These are phyloP conservation scores for Grigorovia jiainica DNA, from an alignment of 805 yeast genomes.

Conservation along the genomic window DNA sequence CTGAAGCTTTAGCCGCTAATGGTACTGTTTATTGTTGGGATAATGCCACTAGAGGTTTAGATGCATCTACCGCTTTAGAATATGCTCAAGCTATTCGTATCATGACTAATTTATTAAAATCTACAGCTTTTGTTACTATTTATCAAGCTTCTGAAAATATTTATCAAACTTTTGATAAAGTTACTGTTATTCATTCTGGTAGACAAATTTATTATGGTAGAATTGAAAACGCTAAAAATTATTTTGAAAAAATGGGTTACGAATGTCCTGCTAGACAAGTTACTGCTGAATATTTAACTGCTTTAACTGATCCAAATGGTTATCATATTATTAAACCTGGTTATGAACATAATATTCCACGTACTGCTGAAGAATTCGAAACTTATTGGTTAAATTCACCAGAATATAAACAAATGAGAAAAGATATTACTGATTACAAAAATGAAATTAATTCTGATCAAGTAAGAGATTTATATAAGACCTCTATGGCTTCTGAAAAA, in stretches of 20 bases:
- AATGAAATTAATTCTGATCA: conserved; percentile 22
- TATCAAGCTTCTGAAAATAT: conserved; percentile 51
- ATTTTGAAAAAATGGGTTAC: conserved; percentile 50
- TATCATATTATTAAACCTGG: conserved; percentile 32
- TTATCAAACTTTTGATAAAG: conserved; percentile 46
- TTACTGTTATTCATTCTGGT: conserved; percentile 42
- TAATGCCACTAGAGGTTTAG: conserved; percentile 59
- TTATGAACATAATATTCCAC: conserved; percentile 41
- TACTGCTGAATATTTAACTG: conserved; percentile 53
- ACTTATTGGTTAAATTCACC: conserved; percentile 35
- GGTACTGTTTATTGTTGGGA: conserved; percentile 50
- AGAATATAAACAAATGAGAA: conserved; percentile 29
- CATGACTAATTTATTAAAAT: conserved; percentile 39
- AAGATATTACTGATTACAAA: conserved; percentile 35
- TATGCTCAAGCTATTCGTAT: conserved; percentile 51
- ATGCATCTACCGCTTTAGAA: conserved; percentile 59
- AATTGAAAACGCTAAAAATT: conserved; percentile 36
- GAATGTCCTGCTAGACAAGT: conserved; percentile 48
- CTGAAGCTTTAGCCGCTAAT: conserved; percentile 47
- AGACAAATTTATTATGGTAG: conserved; percentile 51
- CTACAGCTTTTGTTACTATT: conserved; percentile 50
- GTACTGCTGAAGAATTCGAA: conserved; percentile 49
- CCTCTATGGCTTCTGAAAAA: conserved; percentile 25
- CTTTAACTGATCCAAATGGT: conserved; percentile 51
- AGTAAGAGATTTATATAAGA: conserved; percentile 28